Percentiles rank a stretch among this genome's conserved stretches.
phyloP scores from a whole-genome alignment of 805 yeast species.

The Kuraishia hungarica region DNA sequence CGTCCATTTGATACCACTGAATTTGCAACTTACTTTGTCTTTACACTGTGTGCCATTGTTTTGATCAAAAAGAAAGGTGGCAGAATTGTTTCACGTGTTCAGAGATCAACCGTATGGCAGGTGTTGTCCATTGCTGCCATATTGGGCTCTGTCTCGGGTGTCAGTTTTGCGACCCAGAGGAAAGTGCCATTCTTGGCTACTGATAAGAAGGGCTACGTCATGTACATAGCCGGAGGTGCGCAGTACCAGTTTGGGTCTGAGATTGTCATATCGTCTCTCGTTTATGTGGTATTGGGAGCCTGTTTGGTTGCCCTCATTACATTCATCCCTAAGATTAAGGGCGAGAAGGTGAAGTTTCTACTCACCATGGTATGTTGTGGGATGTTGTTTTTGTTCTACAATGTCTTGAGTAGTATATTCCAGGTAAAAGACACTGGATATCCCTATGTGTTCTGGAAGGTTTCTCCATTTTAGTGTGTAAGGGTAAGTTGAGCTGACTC shows the following conservation, averaged over 20 bases:
- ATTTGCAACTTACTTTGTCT: conserved; percentile 36
- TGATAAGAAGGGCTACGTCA: conserved; percentile 36
- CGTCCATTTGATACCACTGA: conserved; percentile 31
- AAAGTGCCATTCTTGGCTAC: conserved; percentile 55
- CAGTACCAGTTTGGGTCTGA: conserved; percentile 70
- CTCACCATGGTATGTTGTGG: conserved; percentile 16
- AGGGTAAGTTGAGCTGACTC: conserved; percentile 1
- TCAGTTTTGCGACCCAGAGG: conserved; percentile 52
- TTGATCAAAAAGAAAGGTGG: conserved; percentile 41
- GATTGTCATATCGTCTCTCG: conserved; percentile 39
- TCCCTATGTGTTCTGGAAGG: conserved; percentile 29
- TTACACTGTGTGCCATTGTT: conserved; percentile 35
- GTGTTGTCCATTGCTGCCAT: conserved; percentile 22
- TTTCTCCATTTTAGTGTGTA: conserved; percentile 8
- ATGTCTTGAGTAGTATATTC: conserved; percentile 34
- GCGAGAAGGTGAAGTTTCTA: conserved; percentile 3
- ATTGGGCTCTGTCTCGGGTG: conserved; percentile 47
- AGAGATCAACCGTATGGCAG: conserved; percentile 3
- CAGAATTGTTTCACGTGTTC: conserved; percentile 11
- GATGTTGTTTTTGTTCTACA: conserved; percentile 27
- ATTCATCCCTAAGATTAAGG: conserved; percentile 19
- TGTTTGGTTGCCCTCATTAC: conserved; percentile 31
- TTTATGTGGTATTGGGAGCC: conserved; percentile 39
- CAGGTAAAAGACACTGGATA: conserved; percentile 37
- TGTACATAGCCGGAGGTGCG: conserved; percentile 55